Base-by-base conservation (phyloP, 1,139 yeast genomes). In the Kurtzmaniella quercitrusa region DNA sequence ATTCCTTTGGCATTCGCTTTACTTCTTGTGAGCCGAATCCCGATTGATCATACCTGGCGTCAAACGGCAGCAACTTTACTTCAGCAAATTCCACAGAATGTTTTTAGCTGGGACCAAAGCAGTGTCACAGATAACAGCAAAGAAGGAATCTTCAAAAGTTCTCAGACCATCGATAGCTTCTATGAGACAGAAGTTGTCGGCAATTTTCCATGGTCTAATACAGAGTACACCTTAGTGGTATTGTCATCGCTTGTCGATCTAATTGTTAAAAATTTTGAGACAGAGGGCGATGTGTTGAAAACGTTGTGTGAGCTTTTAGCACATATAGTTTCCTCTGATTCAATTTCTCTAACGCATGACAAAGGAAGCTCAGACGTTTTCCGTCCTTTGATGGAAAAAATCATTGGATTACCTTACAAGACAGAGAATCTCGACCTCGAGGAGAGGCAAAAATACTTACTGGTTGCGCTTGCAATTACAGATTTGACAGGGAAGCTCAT, bases 1-100 rank as follows among this genome's bases (percentile, higher is more conserved):
- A 67, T 86, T 3, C 97, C 97, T 0, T 63, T 88, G 43, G 75
- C 86, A 1, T 60, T 89, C 1, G 52, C 88, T 16, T 67, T 78
- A 1, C 50, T 78, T 3, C 54, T 70, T 18, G 37, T 52, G 6
- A 53, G 51, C 12, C 10, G 6, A 2, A 38, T 50, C 1, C 31
- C 43, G 0, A 41, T 60, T 7, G 46, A 45, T 15, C 37, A 24
- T 2, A 46, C 62, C 2, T 65, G 75, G 57, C 52, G 68, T n/a
- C 53, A 56, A 2, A 53, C 78, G 8, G 60, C 79, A 5, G 65
- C 67, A 16, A 46, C 57, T 1, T 53, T 81, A 18, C 49, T 79
- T 6, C 68, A 67, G 2, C 58, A 79, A 41, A 74, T 83, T 17
- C 87, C 94, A 0, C 79, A 75, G 39, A 66, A 85, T 40, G 82